phyloP scores from a whole-genome alignment of 2,329 filamentous ascomycete species.

The Penicillium carneum region DNA sequence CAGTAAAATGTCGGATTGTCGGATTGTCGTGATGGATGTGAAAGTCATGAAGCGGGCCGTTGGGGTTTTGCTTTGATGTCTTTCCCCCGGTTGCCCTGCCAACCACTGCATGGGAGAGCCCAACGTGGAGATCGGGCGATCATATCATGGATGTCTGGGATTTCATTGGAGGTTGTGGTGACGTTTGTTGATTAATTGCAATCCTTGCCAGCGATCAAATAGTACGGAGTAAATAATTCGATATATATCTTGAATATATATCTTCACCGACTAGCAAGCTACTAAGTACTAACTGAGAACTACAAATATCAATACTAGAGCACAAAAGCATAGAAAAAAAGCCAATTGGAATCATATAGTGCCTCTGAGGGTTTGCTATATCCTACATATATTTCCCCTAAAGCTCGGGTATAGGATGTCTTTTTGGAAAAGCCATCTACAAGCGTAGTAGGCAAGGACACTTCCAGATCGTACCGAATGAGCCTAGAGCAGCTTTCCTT shows the following conservation, averaged over 20 bases:
- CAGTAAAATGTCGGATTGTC: conserved; percentile 9
- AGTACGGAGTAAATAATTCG: too few species aligned
- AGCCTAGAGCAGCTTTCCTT: too few species aligned
- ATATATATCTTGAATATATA: not conserved
- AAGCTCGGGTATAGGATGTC: not conserved
- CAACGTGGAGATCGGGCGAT: conserved; percentile 2
- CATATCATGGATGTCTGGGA: not conserved
- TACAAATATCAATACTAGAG: not conserved
- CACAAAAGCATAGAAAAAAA: not conserved
- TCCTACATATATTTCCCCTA: not conserved
- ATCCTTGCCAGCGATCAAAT: not conserved
- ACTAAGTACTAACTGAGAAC: not conserved
- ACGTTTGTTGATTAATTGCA: not conserved
- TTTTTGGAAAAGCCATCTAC: not conserved
- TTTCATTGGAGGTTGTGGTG: not conserved
- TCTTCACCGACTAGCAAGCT: not conserved
- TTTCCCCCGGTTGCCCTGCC: conserved; percentile 22
- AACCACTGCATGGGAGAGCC: conserved; percentile 10
- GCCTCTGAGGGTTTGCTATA: not conserved
- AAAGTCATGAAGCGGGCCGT: conserved; percentile 14
- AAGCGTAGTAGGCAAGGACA: not conserved
- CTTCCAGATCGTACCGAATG: not conserved
- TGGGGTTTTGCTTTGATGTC: conserved; percentile 17
- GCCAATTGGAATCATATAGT: not conserved
- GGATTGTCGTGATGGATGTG: conserved; percentile 15